Conservation (phyloP, 1,284 basidiomycete genomes). For the Ustilago hordei region DNA sequence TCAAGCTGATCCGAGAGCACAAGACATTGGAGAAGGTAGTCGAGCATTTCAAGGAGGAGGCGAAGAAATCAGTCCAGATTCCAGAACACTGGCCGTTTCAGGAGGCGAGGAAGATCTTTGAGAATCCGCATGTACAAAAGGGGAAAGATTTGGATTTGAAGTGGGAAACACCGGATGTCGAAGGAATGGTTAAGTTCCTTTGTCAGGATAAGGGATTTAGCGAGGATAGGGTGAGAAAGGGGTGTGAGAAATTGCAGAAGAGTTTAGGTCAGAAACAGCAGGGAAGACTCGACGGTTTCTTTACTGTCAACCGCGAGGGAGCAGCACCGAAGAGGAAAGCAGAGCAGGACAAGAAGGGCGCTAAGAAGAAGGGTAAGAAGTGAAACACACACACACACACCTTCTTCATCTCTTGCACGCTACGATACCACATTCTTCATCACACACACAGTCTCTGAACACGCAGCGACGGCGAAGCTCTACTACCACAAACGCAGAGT, state of each 20-base stretch:
- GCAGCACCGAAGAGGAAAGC: slow-evolving; percentile 42
- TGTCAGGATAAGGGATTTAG: slow-evolving; percentile 97
- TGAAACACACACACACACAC: background rate
- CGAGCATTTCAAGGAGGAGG: slow-evolving; percentile 76
- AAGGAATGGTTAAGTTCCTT: slow-evolving; percentile 92
- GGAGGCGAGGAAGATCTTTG: slow-evolving; percentile 89
- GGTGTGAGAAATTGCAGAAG: slow-evolving; percentile 90
- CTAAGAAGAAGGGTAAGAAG: slow-evolving; percentile 57
- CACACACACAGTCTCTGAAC: background rate
- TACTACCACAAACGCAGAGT: too few species aligned
- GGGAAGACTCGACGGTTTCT: slow-evolving; percentile 94
- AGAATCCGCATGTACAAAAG: slow-evolving; percentile 87
- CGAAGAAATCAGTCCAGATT: slow-evolving; percentile 72
- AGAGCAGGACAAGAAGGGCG: slow-evolving; percentile 35
- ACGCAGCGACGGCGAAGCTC: too few species aligned
- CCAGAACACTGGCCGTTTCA: slow-evolving; percentile 98
- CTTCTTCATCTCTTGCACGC: background rate
- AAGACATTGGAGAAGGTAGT: slow-evolving; percentile 84
- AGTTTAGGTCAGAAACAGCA: slow-evolving; percentile 92
- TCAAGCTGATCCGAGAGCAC: slow-evolving; percentile 91
- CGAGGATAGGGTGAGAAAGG: slow-evolving; percentile 95
- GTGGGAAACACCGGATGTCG: slow-evolving; percentile 92
- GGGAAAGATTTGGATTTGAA: slow-evolving; percentile 92
- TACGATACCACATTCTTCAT: slow-evolving; percentile 26
- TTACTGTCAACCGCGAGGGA: slow-evolving; percentile 70